These are phyloP conservation scores for Mortierella claussenii DNA, from an alignment of 192 early-diverging fungal species.

Conservation along the genomic window DNA sequence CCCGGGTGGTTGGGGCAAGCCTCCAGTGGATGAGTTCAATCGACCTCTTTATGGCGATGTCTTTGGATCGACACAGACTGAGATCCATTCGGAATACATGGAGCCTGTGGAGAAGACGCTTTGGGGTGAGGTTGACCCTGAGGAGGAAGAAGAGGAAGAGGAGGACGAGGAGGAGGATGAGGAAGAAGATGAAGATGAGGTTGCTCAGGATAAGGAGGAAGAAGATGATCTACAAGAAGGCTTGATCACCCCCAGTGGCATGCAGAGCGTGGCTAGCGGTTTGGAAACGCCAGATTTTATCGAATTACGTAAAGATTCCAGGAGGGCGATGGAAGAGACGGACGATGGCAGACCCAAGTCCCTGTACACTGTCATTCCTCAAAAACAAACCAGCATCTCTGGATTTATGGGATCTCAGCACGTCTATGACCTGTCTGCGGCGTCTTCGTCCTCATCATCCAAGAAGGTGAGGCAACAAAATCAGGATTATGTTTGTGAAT, in stretches of 20 bases:
- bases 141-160: conserved; percentile 68
- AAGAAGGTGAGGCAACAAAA: conserved; percentile 55
- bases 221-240: conserved; percentile 68
- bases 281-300: conserved; percentile 87
- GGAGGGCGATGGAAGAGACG: conserved; percentile 55
- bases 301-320: conserved; percentile 85
- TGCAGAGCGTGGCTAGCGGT: conserved; percentile 76
- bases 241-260: conserved; percentile 87
- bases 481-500: neutral
- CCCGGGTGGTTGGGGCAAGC: conserved; percentile 93
- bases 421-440: conserved; percentile 81
- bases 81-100: conserved; percentile 67
- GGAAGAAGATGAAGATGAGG: conserved; percentile 77
- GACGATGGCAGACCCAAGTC: conserved; percentile 59
- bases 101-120: conserved; percentile 76
- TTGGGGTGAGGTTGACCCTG: conserved; percentile 92
- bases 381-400: conserved; percentile 70
- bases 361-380: conserved; percentile 92
- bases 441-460: conserved; percentile 58
- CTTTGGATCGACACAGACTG: conserved; percentile 75
- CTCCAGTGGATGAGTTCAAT: conserved; percentile 87
- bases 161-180: conserved; percentile 63
- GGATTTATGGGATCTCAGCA: conserved; percentile 97
- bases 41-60: conserved; percentile 97
- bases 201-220: conserved; percentile 62